A percentile compares a stretch with the other conserved stretches of the same genome.
Evolutionary conservation across 495 filamentous ascomycete genomes (phyloP).

Genomic region (Bathelium albidoporum): DNA sequence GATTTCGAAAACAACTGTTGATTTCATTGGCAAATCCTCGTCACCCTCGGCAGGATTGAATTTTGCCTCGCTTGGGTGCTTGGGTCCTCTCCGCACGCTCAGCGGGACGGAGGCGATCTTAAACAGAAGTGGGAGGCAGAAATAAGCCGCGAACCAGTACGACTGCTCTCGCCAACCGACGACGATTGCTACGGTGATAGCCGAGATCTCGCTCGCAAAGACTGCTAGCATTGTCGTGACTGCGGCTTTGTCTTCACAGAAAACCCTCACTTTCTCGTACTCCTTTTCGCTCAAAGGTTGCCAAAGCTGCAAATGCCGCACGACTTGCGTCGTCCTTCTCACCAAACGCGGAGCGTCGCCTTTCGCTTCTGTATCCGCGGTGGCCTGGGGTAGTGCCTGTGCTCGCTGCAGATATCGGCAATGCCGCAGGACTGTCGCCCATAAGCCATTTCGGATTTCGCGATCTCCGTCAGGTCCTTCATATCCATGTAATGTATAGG

Average conservation of each 20-base stretch:
- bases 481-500: slow-evolving; percentile 8
- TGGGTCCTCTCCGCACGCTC: background rate
- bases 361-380: background rate
- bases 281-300: background rate
- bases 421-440: slow-evolving; percentile 11
- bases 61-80: slow-evolving; percentile 5
- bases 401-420: background rate
- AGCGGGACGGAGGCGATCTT: background rate
- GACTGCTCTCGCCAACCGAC: background rate
- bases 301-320: background rate
- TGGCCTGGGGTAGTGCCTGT: background rate
- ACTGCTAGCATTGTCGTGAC: background rate
- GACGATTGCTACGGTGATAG: background rate
- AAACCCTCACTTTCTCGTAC: background rate
- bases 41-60: slow-evolving; percentile 3
- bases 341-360: background rate
- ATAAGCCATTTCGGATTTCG: slow-evolving; percentile 13
- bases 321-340: background rate
- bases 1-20: slow-evolving; percentile 11
- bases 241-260: background rate
- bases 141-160: background rate
- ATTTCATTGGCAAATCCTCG: background rate
- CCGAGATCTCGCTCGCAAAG: background rate
- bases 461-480: background rate
- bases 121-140: background rate